Evolutionary conservation across 2,329 filamentous ascomycete genomes (phyloP).

Genomic region (Cladosporium halotolerans): DNA sequence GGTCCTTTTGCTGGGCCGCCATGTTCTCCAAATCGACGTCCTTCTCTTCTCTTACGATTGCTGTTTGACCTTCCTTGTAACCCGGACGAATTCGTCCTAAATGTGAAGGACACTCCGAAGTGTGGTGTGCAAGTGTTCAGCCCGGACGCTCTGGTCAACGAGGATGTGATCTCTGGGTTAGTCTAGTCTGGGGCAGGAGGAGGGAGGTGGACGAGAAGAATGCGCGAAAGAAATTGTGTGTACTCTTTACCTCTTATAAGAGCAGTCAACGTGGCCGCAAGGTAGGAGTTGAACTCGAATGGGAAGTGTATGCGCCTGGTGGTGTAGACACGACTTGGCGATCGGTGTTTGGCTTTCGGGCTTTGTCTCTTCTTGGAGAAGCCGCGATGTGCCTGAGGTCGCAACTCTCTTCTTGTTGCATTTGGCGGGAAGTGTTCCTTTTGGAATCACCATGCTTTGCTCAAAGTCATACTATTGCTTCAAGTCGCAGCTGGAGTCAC

Average conservation of each 20-base stretch:
- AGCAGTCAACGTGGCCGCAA: background rate
- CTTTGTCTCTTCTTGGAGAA: background rate
- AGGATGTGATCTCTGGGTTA: too few species aligned
- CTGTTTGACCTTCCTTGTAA: background rate
- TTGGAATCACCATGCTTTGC: too few species aligned
- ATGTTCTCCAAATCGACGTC: conserved; percentile 3
- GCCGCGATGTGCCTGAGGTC: background rate
- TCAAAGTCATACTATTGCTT: too few species aligned
- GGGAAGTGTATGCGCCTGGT: background rate
- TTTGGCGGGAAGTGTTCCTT: too few species aligned
- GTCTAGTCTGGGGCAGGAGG: too few species aligned
- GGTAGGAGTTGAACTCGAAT: background rate
- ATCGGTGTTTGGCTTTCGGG: background rate
- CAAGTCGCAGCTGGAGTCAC: too few species aligned
- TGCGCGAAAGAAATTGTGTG: background rate
- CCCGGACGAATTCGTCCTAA: too few species aligned
- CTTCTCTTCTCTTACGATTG: background rate
- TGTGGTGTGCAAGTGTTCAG: too few species aligned
- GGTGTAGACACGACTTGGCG: too few species aligned
- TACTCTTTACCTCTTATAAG: background rate
- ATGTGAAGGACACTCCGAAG: background rate
- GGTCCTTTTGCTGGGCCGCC: conserved; percentile 36
- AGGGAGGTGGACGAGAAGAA: background rate
- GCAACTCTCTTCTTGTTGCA: too few species aligned
- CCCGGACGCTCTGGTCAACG: too few species aligned